Conservation (phyloP, 805 yeast species). For the Lachancea quebecensis region DNA sequence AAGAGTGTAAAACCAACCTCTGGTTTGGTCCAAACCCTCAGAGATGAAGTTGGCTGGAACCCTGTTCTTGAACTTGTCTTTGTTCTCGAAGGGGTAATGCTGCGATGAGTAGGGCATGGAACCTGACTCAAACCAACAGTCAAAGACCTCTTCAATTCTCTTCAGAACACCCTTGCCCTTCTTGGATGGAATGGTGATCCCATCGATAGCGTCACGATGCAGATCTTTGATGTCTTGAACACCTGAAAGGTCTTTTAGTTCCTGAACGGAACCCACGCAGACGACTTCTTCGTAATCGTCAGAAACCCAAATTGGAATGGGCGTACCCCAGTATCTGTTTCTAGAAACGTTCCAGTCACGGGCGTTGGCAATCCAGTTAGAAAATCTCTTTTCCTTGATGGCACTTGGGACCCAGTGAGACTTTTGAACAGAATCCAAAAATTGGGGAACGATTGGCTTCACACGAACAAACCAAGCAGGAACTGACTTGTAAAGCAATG, state of each 20-base stretch:
- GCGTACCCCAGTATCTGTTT: conserved; percentile 99
- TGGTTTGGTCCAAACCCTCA: conserved; percentile 98
- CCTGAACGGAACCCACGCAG: conserved; percentile 86
- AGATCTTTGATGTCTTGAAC: conserved; percentile 73
- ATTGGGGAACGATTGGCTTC: conserved; percentile 77
- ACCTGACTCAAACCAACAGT: conserved; percentile 99
- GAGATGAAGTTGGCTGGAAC: conserved; percentile 98
- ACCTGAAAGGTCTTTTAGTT: conserved; percentile 81
- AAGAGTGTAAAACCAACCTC: conserved; percentile 99
- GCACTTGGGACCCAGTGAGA: conserved; percentile 92
- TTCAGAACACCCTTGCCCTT: conserved; percentile 79
- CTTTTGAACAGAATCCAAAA: conserved; percentile 75
- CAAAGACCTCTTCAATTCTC: conserved; percentile 96
- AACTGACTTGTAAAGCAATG: conserved; percentile 89
- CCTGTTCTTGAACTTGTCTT: conserved; percentile 58
- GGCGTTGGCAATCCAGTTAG: conserved; percentile 97
- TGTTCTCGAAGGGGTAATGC: conserved; percentile 92
- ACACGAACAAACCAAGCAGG: conserved; percentile 98
- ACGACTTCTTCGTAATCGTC: conserved; percentile 91
- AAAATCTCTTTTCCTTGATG: conserved; percentile 90
- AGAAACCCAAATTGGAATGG: conserved; percentile 95
- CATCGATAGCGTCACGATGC: conserved; percentile 90
- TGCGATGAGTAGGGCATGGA: conserved; percentile 97
- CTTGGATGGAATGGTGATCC: conserved; percentile 87
- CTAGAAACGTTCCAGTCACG: conserved; percentile 99